Percentiles rank a stretch among this genome's conserved stretches.
These are phyloP conservation scores for Ophiostoma himal-ulmi DNA, from an alignment of 2,329 filamentous ascomycete genomes.

Conservation along the genomic window DNA sequence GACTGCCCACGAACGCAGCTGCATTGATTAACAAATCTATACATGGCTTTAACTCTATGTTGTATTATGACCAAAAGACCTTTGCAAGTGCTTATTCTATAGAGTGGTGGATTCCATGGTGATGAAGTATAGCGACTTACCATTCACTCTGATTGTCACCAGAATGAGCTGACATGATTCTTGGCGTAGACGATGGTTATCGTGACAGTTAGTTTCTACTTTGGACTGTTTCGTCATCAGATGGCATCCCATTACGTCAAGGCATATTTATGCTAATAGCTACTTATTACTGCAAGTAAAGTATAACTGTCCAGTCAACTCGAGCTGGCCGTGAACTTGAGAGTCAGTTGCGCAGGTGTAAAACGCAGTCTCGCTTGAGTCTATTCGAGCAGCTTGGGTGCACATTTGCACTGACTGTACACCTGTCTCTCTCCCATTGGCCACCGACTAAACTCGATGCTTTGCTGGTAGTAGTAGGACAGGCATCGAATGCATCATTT, in stretches of 20 bases:
- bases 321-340: neutral
- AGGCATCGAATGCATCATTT: neutral
- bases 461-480: neutral
- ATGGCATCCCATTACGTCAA: neutral
- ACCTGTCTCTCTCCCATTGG: neutral
- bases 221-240: neutral
- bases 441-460: neutral
- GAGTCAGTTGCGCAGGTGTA: neutral
- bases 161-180: neutral
- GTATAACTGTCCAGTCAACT: neutral
- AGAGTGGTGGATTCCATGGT: too few species aligned
- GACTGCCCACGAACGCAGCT: too few species aligned
- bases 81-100: too few species aligned
- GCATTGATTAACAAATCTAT: too few species aligned
- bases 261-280: too few species aligned
- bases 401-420: neutral
- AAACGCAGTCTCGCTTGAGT: neutral
- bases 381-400: neutral
- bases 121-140: too few species aligned
- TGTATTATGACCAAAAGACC: too few species aligned
- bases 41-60: too few species aligned
- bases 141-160: too few species aligned
- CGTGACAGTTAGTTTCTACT: neutral
- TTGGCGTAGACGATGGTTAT: too few species aligned
- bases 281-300: neutral